These are phyloP conservation scores for Phytophthora citrophthora DNA, from an alignment of 352 stramenopile species.

Conservation along the genomic window DNA sequence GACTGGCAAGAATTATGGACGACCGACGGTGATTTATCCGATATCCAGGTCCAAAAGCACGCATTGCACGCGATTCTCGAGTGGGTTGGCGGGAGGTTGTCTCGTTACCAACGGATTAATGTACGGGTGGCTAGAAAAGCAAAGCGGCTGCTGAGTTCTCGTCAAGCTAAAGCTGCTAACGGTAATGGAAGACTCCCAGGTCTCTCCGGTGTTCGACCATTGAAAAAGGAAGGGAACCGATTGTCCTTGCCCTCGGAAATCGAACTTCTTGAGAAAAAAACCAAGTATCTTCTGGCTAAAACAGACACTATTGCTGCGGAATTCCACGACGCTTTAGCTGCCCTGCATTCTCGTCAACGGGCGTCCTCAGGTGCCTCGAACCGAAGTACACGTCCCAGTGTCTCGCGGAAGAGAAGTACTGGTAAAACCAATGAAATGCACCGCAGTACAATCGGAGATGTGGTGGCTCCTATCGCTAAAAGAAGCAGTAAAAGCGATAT, in stretches of 20 bases:
- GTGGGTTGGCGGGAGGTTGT: conserved; percentile 55
- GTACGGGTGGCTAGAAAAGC: conserved; percentile 47
- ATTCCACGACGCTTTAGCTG: conserved; percentile 25
- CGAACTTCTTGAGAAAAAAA: conserved; percentile 63
- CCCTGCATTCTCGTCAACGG: conserved; percentile 6
- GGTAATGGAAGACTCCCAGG: conserved; percentile 3
- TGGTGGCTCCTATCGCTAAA: neutral
- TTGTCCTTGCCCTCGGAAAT: conserved; percentile 42
- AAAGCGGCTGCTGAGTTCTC: conserved; percentile 31
- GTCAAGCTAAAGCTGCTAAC: neutral
- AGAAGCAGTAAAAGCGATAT: conserved; percentile 19
- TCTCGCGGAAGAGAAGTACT: conserved; percentile 14
- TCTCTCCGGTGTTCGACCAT: neutral
- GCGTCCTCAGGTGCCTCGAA: conserved; percentile 13
- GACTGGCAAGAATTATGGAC: conserved; percentile 73
- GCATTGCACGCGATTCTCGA: conserved; percentile 63
- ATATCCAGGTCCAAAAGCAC: conserved; percentile 61
- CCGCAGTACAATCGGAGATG: conserved; percentile 6
- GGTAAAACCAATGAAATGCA: conserved; percentile 4
- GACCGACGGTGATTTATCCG: conserved; percentile 36
- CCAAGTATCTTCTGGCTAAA: conserved; percentile 59
- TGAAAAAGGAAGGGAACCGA: conserved; percentile 8
- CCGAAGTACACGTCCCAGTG: conserved; percentile 19
- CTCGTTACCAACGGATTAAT: conserved; percentile 47
- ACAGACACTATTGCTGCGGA: conserved; percentile 40